Conservation (phyloP, 805 yeast species). For the Pichia ethanolica region DNA sequence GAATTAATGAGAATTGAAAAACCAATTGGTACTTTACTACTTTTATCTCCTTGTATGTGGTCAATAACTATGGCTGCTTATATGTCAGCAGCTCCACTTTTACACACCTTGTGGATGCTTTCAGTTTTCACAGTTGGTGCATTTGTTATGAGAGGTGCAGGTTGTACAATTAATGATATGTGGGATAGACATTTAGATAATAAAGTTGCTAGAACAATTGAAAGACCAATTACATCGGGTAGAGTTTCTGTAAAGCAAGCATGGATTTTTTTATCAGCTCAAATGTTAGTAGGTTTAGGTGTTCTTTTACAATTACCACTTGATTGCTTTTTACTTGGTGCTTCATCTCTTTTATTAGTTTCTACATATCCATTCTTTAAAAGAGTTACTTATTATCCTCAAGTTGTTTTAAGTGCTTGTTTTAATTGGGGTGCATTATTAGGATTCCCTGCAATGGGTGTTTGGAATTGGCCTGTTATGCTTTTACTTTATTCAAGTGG, state of each 20-base stretch:
- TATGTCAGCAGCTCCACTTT: conserved; percentile 58
- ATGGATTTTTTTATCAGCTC: conserved; percentile 58
- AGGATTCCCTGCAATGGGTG: conserved; percentile 95
- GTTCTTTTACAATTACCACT: conserved; percentile 67
- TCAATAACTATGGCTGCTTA: conserved; percentile 86
- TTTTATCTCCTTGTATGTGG: conserved; percentile 86
- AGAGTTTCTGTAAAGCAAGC: conserved; percentile 70
- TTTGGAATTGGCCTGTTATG: conserved; percentile 71
- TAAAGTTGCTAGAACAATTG: conserved; percentile 80
- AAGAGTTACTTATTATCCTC: conserved; percentile 94
- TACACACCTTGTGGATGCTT: conserved; percentile 53
- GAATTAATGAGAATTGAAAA: conserved; percentile 87
- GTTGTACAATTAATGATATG: conserved; percentile 91
- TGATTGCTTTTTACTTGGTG: conserved; percentile 77
- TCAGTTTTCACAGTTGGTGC: conserved; percentile 79
- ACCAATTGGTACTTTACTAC: conserved; percentile 90
- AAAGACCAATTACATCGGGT: conserved; percentile 90
- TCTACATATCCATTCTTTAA: conserved; percentile 89
- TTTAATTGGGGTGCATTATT: conserved; percentile 92
- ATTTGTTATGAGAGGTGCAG: conserved; percentile 92
- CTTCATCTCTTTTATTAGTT: conserved; percentile 71
- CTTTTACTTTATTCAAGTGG: conserved; percentile 69
- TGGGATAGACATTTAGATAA: conserved; percentile 76
- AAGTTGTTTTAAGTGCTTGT: conserved; percentile 68
- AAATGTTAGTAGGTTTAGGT: conserved; percentile 64